Conservation (phyloP, 371 early-diverging fungal genomes). For the Lichtheimia hyalospora region DNA sequence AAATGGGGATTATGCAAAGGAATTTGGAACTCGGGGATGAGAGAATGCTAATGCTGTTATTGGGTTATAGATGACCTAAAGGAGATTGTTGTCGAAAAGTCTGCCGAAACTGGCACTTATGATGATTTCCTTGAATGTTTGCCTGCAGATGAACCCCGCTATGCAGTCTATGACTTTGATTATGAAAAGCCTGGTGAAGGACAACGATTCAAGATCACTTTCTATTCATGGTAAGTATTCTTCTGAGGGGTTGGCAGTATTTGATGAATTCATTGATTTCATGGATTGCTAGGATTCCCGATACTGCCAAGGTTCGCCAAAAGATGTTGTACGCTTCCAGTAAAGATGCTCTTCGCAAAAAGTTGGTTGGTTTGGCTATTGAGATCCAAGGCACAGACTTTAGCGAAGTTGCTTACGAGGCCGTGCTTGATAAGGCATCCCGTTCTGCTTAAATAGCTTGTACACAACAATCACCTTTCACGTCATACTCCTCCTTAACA, state of each 20-base stretch:
- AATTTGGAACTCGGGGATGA: too few relatives aligned
- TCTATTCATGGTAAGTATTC: conserved; percentile 41
- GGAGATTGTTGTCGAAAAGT: conserved; percentile 71
- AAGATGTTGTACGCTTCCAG: conserved; percentile 95
- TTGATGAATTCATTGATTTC: too few relatives aligned
- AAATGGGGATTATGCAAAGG: too few relatives aligned
- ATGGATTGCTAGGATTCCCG: conserved; percentile 71
- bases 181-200: conserved; percentile 70
- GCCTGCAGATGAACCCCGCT: conserved; percentile 75
- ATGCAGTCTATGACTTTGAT: conserved; percentile 84
- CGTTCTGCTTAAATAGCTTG: too few relatives aligned
- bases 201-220: conserved; percentile 68
- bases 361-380: conserved; percentile 71
- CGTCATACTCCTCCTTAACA: too few relatives aligned
- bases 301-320: conserved; percentile 69
- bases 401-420: conserved; percentile 45
- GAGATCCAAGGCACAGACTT: conserved; percentile 88
- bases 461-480: too few relatives aligned
- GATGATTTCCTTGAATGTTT: conserved; percentile 66
- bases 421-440: too few relatives aligned
- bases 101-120: conserved; percentile 53
- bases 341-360: conserved; percentile 80
- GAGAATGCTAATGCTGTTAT: too few relatives aligned
- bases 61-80: conserved; percentile 39
- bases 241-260: background rate